Evolutionary conservation across 2,329 filamentous ascomycete species (phyloP), one percentile per base, ranked within the genome.

Genomic region (Phyllosticta citriasiana): DNA sequence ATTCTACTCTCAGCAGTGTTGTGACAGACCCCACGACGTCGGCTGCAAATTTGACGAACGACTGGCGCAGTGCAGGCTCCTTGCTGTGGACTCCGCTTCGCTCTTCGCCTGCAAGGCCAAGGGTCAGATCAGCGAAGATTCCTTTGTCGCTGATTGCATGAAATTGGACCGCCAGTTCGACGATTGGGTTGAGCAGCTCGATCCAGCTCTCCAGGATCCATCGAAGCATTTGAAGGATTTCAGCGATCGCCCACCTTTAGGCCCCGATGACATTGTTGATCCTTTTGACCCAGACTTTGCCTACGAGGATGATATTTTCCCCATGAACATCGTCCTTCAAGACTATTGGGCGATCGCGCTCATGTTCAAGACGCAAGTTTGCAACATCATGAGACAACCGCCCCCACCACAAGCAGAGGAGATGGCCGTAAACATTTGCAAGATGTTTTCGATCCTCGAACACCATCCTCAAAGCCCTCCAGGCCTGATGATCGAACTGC

Each of bases 281-380:
- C 88, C 89, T 0, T 91, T 87, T 66, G 79, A 84, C 55, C 83
- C 85, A 0, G 84, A 87, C 5, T 76, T 82, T n/a, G 76, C 97
- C 2, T 89, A 88, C 19, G 77, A 81, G n/a, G 85, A 81, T 0
- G 84, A 86, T 0, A 72, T 91, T 1, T 93, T 89, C 76, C 80
- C 85, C 10, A 84, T 88, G 55, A 97, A 95, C 64, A 82, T 88
- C 56, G 78, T 91, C 16, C 79, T 81, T 61, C 82, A 91, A 63
- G 91, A 96, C 70, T 89, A 90, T 78, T 85, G 89, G 71, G 87
- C 87, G 7, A 84, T 92, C 25, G 81, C 87, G 55, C 79, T 94
- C 62, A 90, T 96, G 87, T 91, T 91, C 73, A 84, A 85, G 65
- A 86, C 88, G 66, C 89, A 94, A 67, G 83, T 86, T 1, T 81